Evolutionary conservation across 768 basidiomycete genomes (phyloP), one percentile per base, ranked within the genome.

Genomic region (Russula foetens): DNA sequence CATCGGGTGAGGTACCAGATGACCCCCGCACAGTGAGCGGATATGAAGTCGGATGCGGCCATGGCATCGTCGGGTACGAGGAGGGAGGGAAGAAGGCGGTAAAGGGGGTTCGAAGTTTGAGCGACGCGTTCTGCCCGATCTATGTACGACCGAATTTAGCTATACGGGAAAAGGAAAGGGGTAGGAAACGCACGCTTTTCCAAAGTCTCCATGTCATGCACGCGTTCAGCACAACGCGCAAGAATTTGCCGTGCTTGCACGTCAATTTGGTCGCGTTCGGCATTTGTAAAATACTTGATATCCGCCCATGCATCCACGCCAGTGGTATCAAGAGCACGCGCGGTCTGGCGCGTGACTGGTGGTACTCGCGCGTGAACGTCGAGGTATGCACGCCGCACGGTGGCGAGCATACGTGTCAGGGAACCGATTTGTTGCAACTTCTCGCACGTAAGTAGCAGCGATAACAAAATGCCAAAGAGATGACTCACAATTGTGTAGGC

Each of bases 181-280:
- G 59, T 56, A 59, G 53, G 63, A 68, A 53, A 75, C 88, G 70
- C 75, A 98, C 96, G 83, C 72, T 89, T 88, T 76, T 98, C 97
- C 28, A 91, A 74, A 43, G 79, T 77, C 71, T 98, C 97, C 81
- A 99, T 84, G 71, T 88, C 84, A 66, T 84, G 86, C 8, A 98
- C 88, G 66, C 90, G 78, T 64, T 95, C 90, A 33, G 91, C 84
- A 75, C 93, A 97, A 55, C 86, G 82, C 52, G 85, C 81, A 51
- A 98, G 77, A 56, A 97, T 87, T 67, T 92, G 81, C 65, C 89
- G 86, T 33, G 92, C 88, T 70, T 96, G 90, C 62, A 94, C 75
- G 78, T 99, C 97, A 55, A 99, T 90, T 74, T 97, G 92, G 74
- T 98, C 95, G 62, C 95, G 80, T 71, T 99, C 95, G 63, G 91